Conservation (phyloP, 345 rosid genomes). For the Garcia nutans region DNA sequence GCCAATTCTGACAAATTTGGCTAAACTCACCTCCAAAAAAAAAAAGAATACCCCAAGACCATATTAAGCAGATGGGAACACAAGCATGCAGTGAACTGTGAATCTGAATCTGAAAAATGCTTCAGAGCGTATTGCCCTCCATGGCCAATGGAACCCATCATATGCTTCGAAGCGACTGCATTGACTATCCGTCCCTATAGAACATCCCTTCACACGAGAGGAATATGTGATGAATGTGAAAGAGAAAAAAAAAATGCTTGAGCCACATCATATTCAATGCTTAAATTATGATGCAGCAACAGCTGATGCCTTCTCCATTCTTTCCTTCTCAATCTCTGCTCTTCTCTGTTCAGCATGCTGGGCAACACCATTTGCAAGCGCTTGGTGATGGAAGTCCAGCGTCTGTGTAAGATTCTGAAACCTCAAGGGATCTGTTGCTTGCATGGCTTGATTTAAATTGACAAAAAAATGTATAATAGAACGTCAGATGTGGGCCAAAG, state of each 20-base stretch:
- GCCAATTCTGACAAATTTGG: conserved; percentile 21
- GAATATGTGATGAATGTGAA: conserved; percentile 19
- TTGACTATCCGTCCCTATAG: conserved; percentile 14
- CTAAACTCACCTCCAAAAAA: conserved; percentile 1
- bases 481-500: conserved; percentile 2
- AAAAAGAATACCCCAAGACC: conserved; percentile 8
- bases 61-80: background rate
- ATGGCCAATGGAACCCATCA: conserved; percentile 21
- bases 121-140: conserved; percentile 8
- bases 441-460: conserved; percentile 52
- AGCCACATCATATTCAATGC: conserved; percentile 1
- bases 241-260: conserved; percentile 17
- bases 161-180: conserved; percentile 24
- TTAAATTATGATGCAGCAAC: conserved; percentile 38
- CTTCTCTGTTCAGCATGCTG: conserved; percentile 95
- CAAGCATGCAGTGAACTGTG: conserved; percentile 3
- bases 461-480: background rate
- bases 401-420: conserved; percentile 80
- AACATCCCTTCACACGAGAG: conserved; percentile 25
- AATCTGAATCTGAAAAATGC: conserved; percentile 4
- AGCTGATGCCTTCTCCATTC: conserved; percentile 65
- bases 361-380: conserved; percentile 83
- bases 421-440: conserved; percentile 71
- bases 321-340: conserved; percentile 87
- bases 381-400: conserved; percentile 81